phyloP scores from a whole-genome alignment of 495 filamentous ascomycete genomes.

The Xylaria intraflava region DNA sequence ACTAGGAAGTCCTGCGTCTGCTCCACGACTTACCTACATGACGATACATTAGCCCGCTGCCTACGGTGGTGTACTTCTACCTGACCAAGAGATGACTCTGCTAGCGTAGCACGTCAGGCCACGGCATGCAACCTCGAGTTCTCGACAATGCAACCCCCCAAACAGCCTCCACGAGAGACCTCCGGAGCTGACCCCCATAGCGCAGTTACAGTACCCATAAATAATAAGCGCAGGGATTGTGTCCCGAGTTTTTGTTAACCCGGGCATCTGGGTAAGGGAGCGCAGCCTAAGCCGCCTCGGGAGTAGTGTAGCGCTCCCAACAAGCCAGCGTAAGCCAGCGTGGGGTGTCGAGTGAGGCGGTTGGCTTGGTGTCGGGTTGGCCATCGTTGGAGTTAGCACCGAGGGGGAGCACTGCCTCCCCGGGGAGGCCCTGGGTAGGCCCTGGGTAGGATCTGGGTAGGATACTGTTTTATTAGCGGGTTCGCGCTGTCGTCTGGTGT shows the following conservation, averaged over 20 bases:
- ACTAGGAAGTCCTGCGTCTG: not conserved
- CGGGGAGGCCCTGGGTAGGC: too few species aligned
- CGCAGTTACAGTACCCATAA: slow-evolving; percentile 1
- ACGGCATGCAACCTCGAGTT: slow-evolving; percentile 5
- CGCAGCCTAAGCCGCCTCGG: slow-evolving; percentile 6
- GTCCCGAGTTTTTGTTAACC: slow-evolving; percentile 9
- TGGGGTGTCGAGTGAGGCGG: too few species aligned
- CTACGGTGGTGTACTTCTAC: not conserved
- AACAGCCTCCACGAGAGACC: slow-evolving; percentile 2
- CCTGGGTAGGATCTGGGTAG: too few species aligned
- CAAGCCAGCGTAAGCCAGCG: too few species aligned
- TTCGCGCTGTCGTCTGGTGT: too few species aligned
- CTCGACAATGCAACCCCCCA: not conserved
- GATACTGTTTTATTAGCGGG: too few species aligned
- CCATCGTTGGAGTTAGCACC: too few species aligned
- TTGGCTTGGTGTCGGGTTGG: too few species aligned
- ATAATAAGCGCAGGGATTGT: slow-evolving; percentile 8
- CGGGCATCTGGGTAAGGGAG: slow-evolving; percentile 13
- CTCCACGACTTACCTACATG: too few species aligned
- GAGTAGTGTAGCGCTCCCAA: slow-evolving; percentile 7
- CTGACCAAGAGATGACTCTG: not conserved
- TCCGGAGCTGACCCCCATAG: slow-evolving; percentile 2
- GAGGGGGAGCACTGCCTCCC: too few species aligned
- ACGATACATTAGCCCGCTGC: not conserved
- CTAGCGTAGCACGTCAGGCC: not conserved